Conservation (phyloP, 352 stramenopile species). For the Pythium dissimile region DNA sequence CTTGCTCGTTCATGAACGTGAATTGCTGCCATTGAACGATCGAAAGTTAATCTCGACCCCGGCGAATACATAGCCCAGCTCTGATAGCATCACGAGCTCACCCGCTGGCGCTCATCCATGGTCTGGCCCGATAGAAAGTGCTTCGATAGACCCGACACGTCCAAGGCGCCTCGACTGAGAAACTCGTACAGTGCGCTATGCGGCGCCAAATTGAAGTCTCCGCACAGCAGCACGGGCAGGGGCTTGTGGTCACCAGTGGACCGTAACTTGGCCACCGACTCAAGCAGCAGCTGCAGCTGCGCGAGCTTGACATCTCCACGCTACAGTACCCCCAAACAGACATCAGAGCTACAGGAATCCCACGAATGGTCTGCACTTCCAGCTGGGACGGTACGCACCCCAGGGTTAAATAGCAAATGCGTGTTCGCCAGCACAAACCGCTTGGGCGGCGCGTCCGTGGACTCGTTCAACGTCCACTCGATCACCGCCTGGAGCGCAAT, state of each 20-base stretch:
- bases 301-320: conserved; percentile 65
- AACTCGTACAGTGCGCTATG: conserved; percentile 67
- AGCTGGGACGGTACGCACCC: too few relatives aligned
- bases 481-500: conserved; percentile 49
- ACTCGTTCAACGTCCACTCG: conserved; percentile 19
- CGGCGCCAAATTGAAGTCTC: conserved; percentile 66
- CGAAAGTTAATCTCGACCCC: too few relatives aligned
- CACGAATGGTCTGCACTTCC: too few relatives aligned
- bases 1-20: conserved; percentile 17
- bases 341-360: conserved; percentile 5
- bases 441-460: background rate
- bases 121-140: conserved; percentile 49
- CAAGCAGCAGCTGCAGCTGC: conserved; percentile 49
- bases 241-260: background rate
- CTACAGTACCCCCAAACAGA: conserved; percentile 22
- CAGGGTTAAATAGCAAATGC: conserved; percentile 70
- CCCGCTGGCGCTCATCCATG: conserved; percentile 22
- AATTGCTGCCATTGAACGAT: conserved; percentile 1
- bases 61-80: too few relatives aligned
- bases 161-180: conserved; percentile 38
- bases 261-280: conserved; percentile 26
- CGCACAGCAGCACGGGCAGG: conserved; percentile 49
- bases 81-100: too few relatives aligned
- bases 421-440: conserved; percentile 63
- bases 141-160: conserved; percentile 43